Evolutionary conservation across 2,329 filamentous ascomycete species (phyloP), one percentile per base, ranked within the genome.

Genomic region (Colletotrichum sp.): DNA sequence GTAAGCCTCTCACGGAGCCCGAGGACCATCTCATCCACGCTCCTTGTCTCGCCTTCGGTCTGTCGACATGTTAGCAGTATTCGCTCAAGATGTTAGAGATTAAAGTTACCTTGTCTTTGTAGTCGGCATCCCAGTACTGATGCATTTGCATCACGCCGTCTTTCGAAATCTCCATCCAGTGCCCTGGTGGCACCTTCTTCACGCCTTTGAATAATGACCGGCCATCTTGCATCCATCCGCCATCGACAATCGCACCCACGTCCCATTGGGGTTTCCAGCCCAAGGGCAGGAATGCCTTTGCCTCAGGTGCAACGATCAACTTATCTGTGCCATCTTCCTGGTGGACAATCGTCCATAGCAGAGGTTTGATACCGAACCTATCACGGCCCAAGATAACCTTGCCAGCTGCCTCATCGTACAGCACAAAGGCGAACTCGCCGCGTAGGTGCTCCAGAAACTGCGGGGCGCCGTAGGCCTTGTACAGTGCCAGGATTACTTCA

Each of bases 321-420:
- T 82, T 81, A 5, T 81, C 82, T 3, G 24, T 24, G 0, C 59
- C 44, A 34, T 70, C 66, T n/a, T 60, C 34, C 18, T 30, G 64
- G 2, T 13, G 59, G 5, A 71, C 30, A 15, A 71, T 44, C 0
- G 88, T 90, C 82, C 87, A 92, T 71, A 89, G 88, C 8, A 92
- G 83, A 2, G 90, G 89, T 79, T 92, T 92, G 78, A 92, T 89
- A 4, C 90, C 90, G 79, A 87, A 91, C 0, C 90, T 86, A 79
- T 92, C 90, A n/a, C 89, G 82, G 1, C 83, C 89, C 0, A 87
- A 87, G 36, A 92, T 81, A 39, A 91, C 82, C 0, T 84, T 74
- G 1, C 26, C 55, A 3, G 52, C 44, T 65, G 85, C 79, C 4
- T 81, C 79, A 76, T 92, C 90, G 68, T 87, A 90, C 1, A 91